Evolutionary conservation across 495 filamentous ascomycete genomes (phyloP).

Genomic region (Coniosporium apollinis): DNA sequence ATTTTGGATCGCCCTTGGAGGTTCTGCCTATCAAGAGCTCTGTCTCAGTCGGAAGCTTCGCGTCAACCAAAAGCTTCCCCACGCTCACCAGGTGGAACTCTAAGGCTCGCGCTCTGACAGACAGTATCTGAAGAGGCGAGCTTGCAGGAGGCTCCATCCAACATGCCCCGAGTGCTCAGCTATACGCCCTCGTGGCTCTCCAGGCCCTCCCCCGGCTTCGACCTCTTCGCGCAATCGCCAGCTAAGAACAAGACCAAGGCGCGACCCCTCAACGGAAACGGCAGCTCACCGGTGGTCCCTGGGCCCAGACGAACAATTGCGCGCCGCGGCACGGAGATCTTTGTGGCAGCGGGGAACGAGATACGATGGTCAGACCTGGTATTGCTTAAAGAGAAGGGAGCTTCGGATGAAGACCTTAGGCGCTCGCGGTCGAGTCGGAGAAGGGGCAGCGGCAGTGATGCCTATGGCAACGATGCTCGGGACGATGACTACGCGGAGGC

Average conservation of each 20-base stretch:
- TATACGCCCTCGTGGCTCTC: conserved; percentile 75
- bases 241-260: conserved; percentile 22
- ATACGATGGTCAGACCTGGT: conserved; percentile 73
- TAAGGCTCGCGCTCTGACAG: no score
- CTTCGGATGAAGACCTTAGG: conserved; percentile 29
- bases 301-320: conserved; percentile 56
- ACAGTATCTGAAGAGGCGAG: no score
- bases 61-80: no score
- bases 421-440: not conserved
- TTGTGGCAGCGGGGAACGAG: conserved; percentile 68
- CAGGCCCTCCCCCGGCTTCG: conserved; percentile 52
- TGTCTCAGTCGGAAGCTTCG: no score
- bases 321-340: conserved; percentile 59
- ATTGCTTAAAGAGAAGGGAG: conserved; percentile 56
- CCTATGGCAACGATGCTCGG: no score
- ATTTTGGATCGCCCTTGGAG: no score
- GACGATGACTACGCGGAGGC: not conserved
- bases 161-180: conserved; percentile 65
- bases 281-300: conserved; percentile 19
- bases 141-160: no score
- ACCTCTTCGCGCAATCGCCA: conserved; percentile 35
- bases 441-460: conserved; percentile 5
- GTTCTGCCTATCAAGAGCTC: no score
- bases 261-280: conserved; percentile 14
- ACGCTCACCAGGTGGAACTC: no score